phyloP scores from a whole-genome alignment of 352 stramenopile genomes.

The Elongisporangium prolatum region DNA sequence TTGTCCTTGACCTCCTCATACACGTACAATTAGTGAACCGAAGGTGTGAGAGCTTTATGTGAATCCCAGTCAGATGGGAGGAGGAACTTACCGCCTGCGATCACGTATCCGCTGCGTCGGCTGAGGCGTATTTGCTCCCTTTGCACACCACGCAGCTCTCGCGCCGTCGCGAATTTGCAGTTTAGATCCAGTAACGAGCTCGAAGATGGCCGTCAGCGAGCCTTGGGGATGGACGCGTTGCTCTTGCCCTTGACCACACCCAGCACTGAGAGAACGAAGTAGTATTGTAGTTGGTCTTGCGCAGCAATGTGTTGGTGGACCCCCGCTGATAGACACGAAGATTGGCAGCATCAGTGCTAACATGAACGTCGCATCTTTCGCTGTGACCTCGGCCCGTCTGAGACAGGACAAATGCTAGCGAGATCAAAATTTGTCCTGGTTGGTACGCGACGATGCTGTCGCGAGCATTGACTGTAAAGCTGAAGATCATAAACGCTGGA shows the following conservation, averaged over 20 bases:
- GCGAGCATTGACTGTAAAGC: neutral
- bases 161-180: constrained; percentile 1
- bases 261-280: neutral
- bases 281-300: neutral
- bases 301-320: neutral
- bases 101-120: constrained; percentile 28
- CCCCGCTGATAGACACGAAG: neutral
- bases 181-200: constrained; percentile 16
- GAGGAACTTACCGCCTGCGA: constrained; percentile 27
- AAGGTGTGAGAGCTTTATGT: constrained; percentile 17
- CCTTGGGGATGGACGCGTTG: neutral
- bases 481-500: constrained; percentile 4
- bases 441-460: too few relatives aligned
- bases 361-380: neutral
- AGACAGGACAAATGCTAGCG: neutral
- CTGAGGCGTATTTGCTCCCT: constrained; percentile 27
- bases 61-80: constrained; percentile 16
- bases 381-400: neutral
- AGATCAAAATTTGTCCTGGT: neutral
- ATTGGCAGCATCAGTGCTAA: neutral
- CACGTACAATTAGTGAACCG: constrained; percentile 21
- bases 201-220: constrained; percentile 11
- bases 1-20: constrained; percentile 25
- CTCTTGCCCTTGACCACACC: neutral
- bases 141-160: constrained; percentile 16